phyloP scores from a whole-genome alignment of 2,329 filamentous ascomycete species.

The Seiridium cupressi region DNA sequence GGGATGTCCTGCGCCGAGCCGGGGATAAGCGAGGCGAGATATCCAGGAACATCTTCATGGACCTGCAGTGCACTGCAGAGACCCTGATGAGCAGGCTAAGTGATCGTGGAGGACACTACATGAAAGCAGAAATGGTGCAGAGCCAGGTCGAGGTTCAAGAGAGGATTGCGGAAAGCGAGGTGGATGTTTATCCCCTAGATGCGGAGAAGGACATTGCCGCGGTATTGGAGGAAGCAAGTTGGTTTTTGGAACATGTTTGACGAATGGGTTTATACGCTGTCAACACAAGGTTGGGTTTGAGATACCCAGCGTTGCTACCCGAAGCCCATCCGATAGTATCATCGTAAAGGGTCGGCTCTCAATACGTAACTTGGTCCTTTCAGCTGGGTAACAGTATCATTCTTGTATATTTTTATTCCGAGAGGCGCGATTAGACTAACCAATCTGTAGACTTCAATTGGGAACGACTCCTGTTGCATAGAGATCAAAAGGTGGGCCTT shows the following conservation, averaged over 20 bases:
- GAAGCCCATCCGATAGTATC: too few species aligned
- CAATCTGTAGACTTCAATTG: too few species aligned
- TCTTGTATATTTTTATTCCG: too few species aligned
- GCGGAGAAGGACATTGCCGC: not conserved
- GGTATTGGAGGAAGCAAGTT: not conserved
- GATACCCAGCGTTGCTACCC: too few species aligned
- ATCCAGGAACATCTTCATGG: slow-evolving; percentile 28
- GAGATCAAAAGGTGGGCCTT: too few species aligned
- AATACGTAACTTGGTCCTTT: too few species aligned
- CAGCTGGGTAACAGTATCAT: too few species aligned
- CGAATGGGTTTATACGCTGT: too few species aligned
- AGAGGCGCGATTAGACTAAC: too few species aligned
- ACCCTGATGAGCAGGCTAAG: not conserved
- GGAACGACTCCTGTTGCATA: too few species aligned
- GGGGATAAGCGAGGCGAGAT: slow-evolving; percentile 10
- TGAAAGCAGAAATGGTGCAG: slow-evolving; percentile 3
- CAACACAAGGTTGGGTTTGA: too few species aligned
- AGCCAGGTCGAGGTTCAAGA: not conserved
- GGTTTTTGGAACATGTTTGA: not conserved
- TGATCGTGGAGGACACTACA: not conserved
- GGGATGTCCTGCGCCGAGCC: slow-evolving; percentile 27
- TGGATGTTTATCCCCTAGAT: not conserved
- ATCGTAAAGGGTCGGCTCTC: too few species aligned
- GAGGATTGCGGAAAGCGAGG: not conserved
- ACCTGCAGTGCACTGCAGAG: slow-evolving; percentile 26